These are phyloP conservation scores for Solanum hybrid DNA, from an alignment of 305 asterid genomes.

Conservation along the genomic window DNA sequence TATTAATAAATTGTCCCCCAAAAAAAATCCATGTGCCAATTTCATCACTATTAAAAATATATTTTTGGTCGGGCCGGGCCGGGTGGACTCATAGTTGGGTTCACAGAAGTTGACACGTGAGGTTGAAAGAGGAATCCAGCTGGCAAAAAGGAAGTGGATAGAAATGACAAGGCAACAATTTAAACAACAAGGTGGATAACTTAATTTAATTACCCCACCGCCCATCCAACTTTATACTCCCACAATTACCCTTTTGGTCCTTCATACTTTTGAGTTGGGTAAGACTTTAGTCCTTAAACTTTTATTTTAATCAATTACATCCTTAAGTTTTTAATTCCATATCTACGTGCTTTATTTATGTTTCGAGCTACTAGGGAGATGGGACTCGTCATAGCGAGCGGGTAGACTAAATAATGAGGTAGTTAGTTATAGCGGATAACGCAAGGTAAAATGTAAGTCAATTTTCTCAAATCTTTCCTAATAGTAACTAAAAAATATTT, in stretches of 20 bases:
- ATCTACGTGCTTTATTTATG: neutral
- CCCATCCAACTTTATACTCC: neutral
- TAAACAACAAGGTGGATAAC: constrained; percentile 15
- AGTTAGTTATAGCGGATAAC: neutral
- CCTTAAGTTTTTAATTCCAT: neutral
- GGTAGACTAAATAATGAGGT: neutral
- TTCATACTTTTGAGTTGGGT: neutral
- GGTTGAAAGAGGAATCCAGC: constrained; percentile 22
- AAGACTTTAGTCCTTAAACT: neutral
- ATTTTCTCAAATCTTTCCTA: too few relatives aligned
- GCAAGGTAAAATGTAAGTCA: neutral
- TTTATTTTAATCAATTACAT: neutral
- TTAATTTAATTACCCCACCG: constrained; percentile 13
- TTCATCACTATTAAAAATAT: neutral
- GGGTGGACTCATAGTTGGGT: constrained; percentile 1
- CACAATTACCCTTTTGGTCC: neutral
- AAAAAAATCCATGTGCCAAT: neutral
- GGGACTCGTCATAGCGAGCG: too few relatives aligned
- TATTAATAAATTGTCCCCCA: neutral
- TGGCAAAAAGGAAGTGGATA: constrained; percentile 29
- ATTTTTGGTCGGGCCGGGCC: neutral
- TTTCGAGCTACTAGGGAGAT: neutral
- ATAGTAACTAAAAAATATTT: neutral
- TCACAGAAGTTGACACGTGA: constrained; percentile 42
- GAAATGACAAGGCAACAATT: constrained; percentile 32